Base-by-base conservation (phyloP, 2,329 filamentous ascomycete genomes). In the Lachnellula arida region DNA sequence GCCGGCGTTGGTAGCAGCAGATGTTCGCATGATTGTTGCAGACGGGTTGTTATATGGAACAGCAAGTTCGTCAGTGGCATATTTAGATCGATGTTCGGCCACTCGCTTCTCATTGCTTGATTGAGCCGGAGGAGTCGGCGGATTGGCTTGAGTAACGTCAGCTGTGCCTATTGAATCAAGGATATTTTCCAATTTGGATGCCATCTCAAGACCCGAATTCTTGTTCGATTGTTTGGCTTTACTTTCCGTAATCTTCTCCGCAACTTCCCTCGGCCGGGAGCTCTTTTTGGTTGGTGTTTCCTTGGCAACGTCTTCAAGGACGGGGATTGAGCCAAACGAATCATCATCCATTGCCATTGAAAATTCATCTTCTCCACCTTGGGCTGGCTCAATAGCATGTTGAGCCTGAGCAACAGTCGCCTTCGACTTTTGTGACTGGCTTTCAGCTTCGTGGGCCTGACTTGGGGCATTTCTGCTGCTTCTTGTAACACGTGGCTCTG, bases 401-500 rank as follows among this genome's bases (percentile, higher is more conserved):
- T 15, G 15, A 6, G 8, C 17, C 12, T 19, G 46, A 17, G 12
- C 11, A 6, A 2, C n/a, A 9, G 35, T 28, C 17, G 15, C 14
- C 22, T 15, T 32, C 8, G 19, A n/a, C 7, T 23, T 3, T 23
- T 19, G 19, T n/a, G 23, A 28, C 39, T 51, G 17, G 37, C 39
- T 43, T 17, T 39, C 17, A 23, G 48, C n/a, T 23, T n/a, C 35
- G 8, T 19, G 19, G 2, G 17, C 12, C 19, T 28, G 22, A 12
- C n/a, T 37, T 8, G 14, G 4, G 14, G 40, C 25, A 11, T 8
- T 22, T 6, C 6, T n/a, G 19, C 15, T 43, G 6, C 42, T 51
- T 56, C 54, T 51, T 22, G 25, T 47, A n/a, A 12, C n/a, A 43
- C 49, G 34, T 47, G 39, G 14, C 39, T 17, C 23, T 34, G 50